Evolutionary conservation across 352 stramenopile species (phyloP), one percentile per base, ranked within the genome.

Genomic region (Detonula confervacea): DNA sequence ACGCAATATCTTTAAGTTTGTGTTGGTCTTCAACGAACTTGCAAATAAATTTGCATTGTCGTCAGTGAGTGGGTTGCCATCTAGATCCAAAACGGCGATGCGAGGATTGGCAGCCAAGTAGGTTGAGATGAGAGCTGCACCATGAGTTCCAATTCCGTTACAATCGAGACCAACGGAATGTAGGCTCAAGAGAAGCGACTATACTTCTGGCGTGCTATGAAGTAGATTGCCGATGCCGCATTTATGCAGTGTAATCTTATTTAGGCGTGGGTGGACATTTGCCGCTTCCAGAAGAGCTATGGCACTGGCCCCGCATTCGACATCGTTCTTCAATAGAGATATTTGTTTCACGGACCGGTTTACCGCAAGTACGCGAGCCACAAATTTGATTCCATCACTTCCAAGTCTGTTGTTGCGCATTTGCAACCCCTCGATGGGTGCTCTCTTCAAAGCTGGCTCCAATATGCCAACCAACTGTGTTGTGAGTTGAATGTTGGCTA

Each of bases 71-170:
- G 20, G 20, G 46, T 70, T 70, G 27, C 42, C 25, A 20, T 22
- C 27, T 2, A 70, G 24, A 42, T 44, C 16, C 42, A 70, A 59
- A 1, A 25, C 1, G 2, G 24, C 33, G 24, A 71, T 24, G 11
- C 11, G 8, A 33, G 62, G 62, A 25, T 71, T 71, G 44, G 11
- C 61, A 12, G 62, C 11, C 29, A 71, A 46, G 4, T 2, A 27
- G 7, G 22, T 18, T 29, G 62, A 30, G 8, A 60, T 71, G 22
- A 56, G 39, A 29, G 39, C 18, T 14, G 46, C 46, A 20, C 14
- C 44, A 29, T 47, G 22, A 25, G 44, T 27, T 71, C 62, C 62
- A 30, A 71, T 46, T 4, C 29, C 12, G 14, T 71, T 71, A 44
- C 24, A 22, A 61, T 14, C 4, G 6, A 71, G 22, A 22, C 2